These are phyloP conservation scores for Carnegiea gigantea DNA, from an alignment of 179 eudicot genomes.

Conservation along the genomic window DNA sequence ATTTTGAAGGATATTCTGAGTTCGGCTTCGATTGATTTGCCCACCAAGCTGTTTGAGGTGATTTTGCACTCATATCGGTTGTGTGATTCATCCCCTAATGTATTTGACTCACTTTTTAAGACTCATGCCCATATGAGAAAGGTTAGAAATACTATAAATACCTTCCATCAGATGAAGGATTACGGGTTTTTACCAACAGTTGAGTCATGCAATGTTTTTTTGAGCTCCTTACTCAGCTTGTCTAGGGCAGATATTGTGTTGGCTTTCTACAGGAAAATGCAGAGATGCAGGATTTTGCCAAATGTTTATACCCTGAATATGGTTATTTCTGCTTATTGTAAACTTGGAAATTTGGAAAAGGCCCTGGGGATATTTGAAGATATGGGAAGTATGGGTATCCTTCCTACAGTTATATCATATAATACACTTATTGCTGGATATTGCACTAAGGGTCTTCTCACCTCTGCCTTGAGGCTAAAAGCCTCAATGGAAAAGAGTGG, in stretches of 20 bases:
- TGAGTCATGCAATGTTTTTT: constrained; percentile 73
- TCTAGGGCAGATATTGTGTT: constrained; percentile 53
- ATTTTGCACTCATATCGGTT: constrained; percentile 61
- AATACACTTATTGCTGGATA: constrained; percentile 71
- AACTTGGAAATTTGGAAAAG: constrained; percentile 59
- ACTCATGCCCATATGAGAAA: constrained; percentile 72
- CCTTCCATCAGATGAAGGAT: constrained; percentile 60
- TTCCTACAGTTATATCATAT: constrained; percentile 49
- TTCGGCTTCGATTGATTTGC: constrained; percentile 35
- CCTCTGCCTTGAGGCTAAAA: constrained; percentile 58
- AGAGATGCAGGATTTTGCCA: constrained; percentile 48
- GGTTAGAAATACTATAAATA: constrained; percentile 55
- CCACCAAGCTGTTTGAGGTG: constrained; percentile 54
- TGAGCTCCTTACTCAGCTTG: constrained; percentile 60
- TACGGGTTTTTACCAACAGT: constrained; percentile 73
- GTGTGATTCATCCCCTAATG: constrained; percentile 76
- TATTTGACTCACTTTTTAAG: constrained; percentile 72
- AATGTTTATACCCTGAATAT: constrained; percentile 80
- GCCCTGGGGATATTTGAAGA: constrained; percentile 63
- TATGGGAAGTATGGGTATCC: constrained; percentile 60
- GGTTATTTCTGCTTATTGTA: constrained; percentile 63
- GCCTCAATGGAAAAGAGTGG: constrained; percentile 60
- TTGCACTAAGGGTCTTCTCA: constrained; percentile 52
- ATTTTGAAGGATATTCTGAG: constrained; percentile 48
- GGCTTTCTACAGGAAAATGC: constrained; percentile 56